phyloP scores from a whole-genome alignment of 2,329 filamentous ascomycete species.

The Xenoacremonium recifei region DNA sequence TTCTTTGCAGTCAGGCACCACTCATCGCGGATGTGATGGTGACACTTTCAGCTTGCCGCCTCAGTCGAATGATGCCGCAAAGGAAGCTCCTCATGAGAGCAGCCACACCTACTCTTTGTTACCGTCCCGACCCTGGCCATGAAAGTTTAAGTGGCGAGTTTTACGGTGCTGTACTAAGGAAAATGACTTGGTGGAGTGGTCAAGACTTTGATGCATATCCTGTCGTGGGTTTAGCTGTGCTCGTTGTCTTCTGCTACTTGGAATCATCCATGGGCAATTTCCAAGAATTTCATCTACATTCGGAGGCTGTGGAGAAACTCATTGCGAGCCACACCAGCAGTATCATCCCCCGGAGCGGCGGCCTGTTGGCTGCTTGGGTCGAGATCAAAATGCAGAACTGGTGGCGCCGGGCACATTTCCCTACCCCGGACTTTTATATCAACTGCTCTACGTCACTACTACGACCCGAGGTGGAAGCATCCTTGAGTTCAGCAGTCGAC shows the following conservation, averaged over 20 bases:
- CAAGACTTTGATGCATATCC: neutral
- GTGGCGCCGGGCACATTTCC: conserved; percentile 22
- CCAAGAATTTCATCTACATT: conserved; percentile 15
- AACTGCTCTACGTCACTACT: neutral
- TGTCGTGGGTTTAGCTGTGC: conserved; percentile 5
- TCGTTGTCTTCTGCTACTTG: conserved; percentile 19
- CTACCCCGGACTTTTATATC: conserved; percentile 13
- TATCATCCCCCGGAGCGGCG: neutral
- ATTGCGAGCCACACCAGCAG: neutral
- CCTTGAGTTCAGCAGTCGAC: neutral
- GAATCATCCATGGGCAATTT: conserved; percentile 24
- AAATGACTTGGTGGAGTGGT: conserved; percentile 1
- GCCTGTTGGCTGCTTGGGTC: conserved; percentile 14
- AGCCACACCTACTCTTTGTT: neutral
- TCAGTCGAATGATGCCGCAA: conserved; percentile 9
- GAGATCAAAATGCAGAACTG: conserved; percentile 20
- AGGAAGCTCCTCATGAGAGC: neutral
- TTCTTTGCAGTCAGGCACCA: neutral
- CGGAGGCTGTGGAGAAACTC: conserved; percentile 3
- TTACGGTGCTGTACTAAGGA: conserved; percentile 7
- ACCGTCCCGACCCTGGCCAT: conserved; percentile 5
- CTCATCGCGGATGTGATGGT: conserved; percentile 6
- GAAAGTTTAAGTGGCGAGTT: conserved; percentile 3
- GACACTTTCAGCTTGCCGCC: conserved; percentile 7
- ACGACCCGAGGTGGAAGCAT: neutral